Base-by-base conservation (phyloP, 2,329 filamentous ascomycete genomes). In the Malbranchea zuffiana region DNA sequence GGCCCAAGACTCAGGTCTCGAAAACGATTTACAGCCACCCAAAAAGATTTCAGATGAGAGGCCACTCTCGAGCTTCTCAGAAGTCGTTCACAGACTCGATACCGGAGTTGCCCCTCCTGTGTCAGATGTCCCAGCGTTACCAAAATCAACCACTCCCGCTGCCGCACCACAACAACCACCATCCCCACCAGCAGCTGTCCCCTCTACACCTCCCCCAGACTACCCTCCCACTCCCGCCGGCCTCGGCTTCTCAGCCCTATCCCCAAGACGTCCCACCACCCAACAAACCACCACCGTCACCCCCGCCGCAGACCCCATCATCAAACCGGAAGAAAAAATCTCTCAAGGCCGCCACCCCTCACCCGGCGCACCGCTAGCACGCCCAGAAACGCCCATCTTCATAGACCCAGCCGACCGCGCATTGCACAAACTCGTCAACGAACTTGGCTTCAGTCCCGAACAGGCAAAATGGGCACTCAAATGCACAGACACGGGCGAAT, bases 401-500 rank as follows among this genome's bases (percentile, higher is more conserved):
- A 45, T 67, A 24, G 69, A 74, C 35, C 71, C 72, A 0, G 68
- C 69, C 10, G 73, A 76, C 32, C 61, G 64, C 30, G 75, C 75
- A 0, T 67, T 78, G 12, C 57, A 63, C 31, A 60, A 66, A 27
- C 69, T 79, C 39, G 70, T 76, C 7, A 46, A 56, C 4, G 68
- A 74, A 23, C 71, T 78, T 52, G 75, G 75, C 0, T 79, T 78
- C 45, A 63, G 63, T 5, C 57, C 66, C 11, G 63, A 65, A 12
- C 64, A 74, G 44, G 74, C 73, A 5, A 67, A 68, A 40, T 66
- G 68, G 47, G 75, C 75, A 12, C 55, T 79, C 12, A 65, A 67
- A 26, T 65, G 69, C 46, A 78, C 74, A 4, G 75, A 78, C 50
- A 66, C 65, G 10, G 75, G 74, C 0, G 70, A 75, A 44, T 72